Evolutionary conservation across 345 rosid genomes (phyloP).

Genomic region (Mercurialis annua): DNA sequence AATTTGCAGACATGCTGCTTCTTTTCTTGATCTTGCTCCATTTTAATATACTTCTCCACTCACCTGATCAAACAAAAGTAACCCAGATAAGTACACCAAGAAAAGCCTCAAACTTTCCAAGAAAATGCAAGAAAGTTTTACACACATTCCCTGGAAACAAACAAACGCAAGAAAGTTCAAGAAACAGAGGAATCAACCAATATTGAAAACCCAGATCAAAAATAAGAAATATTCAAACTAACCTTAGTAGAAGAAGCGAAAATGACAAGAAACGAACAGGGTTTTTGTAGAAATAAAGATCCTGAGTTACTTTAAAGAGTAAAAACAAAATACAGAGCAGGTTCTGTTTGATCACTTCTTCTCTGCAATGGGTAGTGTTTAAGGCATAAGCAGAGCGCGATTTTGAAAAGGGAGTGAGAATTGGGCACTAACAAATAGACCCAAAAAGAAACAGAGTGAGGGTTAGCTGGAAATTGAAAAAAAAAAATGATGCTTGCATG

Average conservation of each 20-base stretch:
- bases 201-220: conserved; percentile 17
- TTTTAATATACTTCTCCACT: not conserved
- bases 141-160: conserved; percentile 9
- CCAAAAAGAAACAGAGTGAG: not conserved
- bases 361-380: not conserved
- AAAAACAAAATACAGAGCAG: not conserved
- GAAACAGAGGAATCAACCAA: conserved; percentile 26
- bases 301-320: too few relatives aligned
- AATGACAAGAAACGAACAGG: conserved; percentile 13
- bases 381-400: conserved; percentile 5
- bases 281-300: conserved; percentile 16
- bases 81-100: conserved; percentile 17
- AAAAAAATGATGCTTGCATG: conserved; percentile 9
- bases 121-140: not conserved
- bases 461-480: not conserved
- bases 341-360: conserved; percentile 9
- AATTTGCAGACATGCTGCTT: conserved; percentile 26
- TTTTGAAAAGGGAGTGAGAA: not conserved
- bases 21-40: conserved; percentile 29
- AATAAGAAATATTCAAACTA: conserved; percentile 5
- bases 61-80: conserved; percentile 8
- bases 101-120: conserved; percentile 12
- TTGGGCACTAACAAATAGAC: not conserved
- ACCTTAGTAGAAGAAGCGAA: conserved; percentile 10
- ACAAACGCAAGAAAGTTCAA: conserved; percentile 19